A percentile compares a stretch with the other conserved stretches of the same genome.
Conservation (phyloP, 306 rosid species). For the Prunus campanulata region DNA sequence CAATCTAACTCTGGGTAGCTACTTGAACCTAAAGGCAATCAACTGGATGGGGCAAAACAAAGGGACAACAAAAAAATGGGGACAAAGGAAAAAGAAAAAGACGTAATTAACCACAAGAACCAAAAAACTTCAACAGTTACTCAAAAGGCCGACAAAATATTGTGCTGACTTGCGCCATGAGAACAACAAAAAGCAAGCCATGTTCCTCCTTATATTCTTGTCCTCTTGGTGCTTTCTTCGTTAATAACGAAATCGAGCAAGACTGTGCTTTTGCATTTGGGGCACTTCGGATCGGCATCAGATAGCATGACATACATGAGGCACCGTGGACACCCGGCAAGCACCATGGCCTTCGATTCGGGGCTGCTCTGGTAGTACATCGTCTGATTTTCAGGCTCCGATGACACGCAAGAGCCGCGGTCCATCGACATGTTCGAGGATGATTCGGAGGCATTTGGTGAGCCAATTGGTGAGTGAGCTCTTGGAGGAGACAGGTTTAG, state of each 20-base stretch:
- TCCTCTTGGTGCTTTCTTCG: background rate
- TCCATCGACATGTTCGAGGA: background rate
- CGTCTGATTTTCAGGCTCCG: background rate
- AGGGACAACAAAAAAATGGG: background rate
- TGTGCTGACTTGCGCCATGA: background rate
- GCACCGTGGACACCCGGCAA: slow-evolving; percentile 80
- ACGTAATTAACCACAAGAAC: background rate
- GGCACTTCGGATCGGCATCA: slow-evolving; percentile 73
- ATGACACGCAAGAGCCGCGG: background rate
- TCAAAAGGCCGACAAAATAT: background rate
- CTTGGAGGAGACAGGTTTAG: slow-evolving; percentile 9
- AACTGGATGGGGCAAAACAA: background rate
- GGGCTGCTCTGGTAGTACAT: slow-evolving; percentile 33
- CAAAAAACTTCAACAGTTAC: background rate
- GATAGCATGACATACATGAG: slow-evolving; percentile 96
- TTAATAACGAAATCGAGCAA: slow-evolving; percentile 61
- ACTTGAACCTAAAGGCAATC: background rate
- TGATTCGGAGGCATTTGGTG: background rate
- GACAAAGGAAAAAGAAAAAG: background rate
- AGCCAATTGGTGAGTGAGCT: background rate
- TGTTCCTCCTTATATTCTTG: background rate
- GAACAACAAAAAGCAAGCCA: background rate
- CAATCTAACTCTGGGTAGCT: background rate
- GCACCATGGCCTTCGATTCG: slow-evolving; percentile 68
- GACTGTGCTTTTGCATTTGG: slow-evolving; percentile 89